Conservation (phyloP, 495 filamentous ascomycete genomes). For the Evernia prunastri region DNA sequence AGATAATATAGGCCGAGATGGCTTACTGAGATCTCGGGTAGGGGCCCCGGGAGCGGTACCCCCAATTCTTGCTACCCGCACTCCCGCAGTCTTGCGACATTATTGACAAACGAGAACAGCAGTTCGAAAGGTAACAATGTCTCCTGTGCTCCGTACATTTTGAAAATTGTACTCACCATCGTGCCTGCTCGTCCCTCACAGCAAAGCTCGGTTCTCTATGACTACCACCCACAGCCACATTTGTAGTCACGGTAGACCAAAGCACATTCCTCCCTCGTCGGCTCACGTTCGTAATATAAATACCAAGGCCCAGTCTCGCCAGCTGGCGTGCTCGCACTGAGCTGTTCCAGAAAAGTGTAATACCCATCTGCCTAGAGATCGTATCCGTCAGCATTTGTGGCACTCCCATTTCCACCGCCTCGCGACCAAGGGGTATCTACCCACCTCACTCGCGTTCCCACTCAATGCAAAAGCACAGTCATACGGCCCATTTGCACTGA, state of each 20-base stretch:
- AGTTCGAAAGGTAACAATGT: no score
- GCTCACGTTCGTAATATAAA: background rate
- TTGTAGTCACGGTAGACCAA: conserved; percentile 3
- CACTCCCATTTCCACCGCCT: background rate
- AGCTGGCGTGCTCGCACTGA: background rate
- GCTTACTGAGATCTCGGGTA: background rate
- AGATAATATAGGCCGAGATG: background rate
- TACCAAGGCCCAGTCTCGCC: conserved; percentile 3
- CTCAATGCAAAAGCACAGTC: background rate
- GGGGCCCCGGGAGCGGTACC: background rate
- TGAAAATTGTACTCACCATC: background rate
- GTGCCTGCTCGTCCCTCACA: no score
- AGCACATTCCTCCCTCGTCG: conserved; percentile 1
- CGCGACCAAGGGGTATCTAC: background rate
- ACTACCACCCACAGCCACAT: background rate
- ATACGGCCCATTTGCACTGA: conserved; percentile 1
- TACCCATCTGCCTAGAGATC: background rate
- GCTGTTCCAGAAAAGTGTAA: background rate
- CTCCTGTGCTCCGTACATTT: background rate
- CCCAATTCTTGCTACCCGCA: background rate
- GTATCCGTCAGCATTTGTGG: background rate
- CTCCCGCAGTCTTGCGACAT: no score
- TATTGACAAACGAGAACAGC: no score
- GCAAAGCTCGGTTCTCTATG: background rate
- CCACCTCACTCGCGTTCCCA: background rate